These are phyloP conservation scores for Luffa acutangula DNA, from an alignment of 306 rosid genomes.

Conservation along the genomic window DNA sequence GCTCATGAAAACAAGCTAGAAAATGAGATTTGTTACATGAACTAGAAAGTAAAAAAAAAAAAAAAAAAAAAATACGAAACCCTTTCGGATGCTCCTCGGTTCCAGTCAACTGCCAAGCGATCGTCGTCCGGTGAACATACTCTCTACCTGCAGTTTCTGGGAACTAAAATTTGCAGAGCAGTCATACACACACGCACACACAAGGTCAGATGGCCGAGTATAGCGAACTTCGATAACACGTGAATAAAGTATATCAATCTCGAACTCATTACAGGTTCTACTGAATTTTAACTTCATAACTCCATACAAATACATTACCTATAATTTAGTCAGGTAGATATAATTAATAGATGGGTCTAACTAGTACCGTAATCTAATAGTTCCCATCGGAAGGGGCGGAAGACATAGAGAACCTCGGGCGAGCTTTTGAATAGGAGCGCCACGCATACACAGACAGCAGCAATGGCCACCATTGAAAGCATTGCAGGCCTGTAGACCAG, in stretches of 20 bases:
- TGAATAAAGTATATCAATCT: background rate
- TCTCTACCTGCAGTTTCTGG: conserved; percentile 4
- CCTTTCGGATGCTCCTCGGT: background rate
- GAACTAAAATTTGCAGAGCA: background rate
- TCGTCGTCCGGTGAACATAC: background rate
- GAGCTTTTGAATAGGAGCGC: conserved; percentile 85
- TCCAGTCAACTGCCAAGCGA: background rate
- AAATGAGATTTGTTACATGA: conserved; percentile 6
- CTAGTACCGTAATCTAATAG: conserved; percentile 51
- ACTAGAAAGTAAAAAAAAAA: background rate
- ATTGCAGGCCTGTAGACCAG: conserved; percentile 63
- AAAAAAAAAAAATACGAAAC: background rate
- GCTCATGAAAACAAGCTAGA: background rate
- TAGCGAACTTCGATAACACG: background rate
- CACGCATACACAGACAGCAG: conserved; percentile 80
- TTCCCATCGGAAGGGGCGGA: conserved; percentile 83
- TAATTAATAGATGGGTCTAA: conserved; percentile 16
- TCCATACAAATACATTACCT: conserved; percentile 9
- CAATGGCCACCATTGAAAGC: conserved; percentile 79
- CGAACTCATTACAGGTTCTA: conserved; percentile 10
- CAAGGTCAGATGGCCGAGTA: background rate
- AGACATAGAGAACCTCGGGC: conserved; percentile 49
- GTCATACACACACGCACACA: background rate
- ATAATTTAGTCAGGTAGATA: conserved; percentile 3
- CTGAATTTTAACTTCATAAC: conserved; percentile 8